These are phyloP conservation scores for Solanum hybrid DNA, from an alignment of 305 asterid genomes.

Conservation along the genomic window DNA sequence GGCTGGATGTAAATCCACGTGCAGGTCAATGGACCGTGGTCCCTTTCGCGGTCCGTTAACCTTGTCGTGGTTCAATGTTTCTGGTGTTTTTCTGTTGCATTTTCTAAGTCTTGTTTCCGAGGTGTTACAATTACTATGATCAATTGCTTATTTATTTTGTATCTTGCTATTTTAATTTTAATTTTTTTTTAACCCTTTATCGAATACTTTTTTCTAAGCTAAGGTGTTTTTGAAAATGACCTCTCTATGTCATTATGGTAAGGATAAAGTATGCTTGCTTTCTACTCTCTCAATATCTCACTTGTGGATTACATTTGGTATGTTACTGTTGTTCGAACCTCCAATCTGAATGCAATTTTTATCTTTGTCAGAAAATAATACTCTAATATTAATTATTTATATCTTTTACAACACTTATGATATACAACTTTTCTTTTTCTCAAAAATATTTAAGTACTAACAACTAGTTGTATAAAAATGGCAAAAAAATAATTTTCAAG, in stretches of 20 bases:
- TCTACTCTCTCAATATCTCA: background rate
- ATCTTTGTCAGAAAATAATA: no score
- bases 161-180: background rate
- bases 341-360: no score
- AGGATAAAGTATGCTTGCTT: background rate
- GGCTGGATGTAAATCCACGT: background rate
- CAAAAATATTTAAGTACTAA: background rate
- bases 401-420: background rate
- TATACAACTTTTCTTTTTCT: no score
- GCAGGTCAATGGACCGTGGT: background rate
- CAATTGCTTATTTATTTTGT: background rate
- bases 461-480: background rate
- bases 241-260: background rate
- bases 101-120: background rate
- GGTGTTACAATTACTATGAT: background rate
- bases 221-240: background rate
- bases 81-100: background rate
- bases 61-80: no score
- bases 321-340: background rate
- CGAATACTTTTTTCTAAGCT: no score
- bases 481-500: background rate
- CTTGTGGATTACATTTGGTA: background rate
- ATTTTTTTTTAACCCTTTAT: background rate
- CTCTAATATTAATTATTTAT: no score
- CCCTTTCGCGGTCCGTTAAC: background rate